Conservation (phyloP, 371 early-diverging fungal genomes). For the Amoeboradix gromovi region DNA sequence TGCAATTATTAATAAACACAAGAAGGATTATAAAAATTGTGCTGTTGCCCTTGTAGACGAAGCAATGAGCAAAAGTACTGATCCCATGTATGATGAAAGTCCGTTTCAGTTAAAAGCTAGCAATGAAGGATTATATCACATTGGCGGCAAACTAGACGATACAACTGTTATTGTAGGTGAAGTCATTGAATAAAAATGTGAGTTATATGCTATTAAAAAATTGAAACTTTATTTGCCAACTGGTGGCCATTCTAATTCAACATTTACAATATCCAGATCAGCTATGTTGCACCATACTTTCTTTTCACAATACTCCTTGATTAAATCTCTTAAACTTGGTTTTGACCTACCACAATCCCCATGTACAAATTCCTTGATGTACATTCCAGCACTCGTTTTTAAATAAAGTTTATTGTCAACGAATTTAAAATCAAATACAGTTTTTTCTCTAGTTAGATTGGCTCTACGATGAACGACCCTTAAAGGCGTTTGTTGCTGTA, state of each 20-base stretch:
- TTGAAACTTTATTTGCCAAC: background rate
- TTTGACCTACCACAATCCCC: slow-evolving; percentile 71
- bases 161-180: slow-evolving; percentile 40
- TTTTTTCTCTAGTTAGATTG: slow-evolving; percentile 35
- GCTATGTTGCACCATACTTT: slow-evolving; percentile 21
- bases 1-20: slow-evolving; percentile 7
- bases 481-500: slow-evolving; percentile 74
- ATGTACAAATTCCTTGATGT: slow-evolving; percentile 94
- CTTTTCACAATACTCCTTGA: slow-evolving; percentile 21
- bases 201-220: background rate
- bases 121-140: slow-evolving; percentile 31
- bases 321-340: slow-evolving; percentile 42
- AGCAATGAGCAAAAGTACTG: slow-evolving; percentile 46
- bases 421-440: slow-evolving; percentile 10
- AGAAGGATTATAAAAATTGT: slow-evolving; percentile 2
- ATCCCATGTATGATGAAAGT: slow-evolving; percentile 30
- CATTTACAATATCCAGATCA: slow-evolving; percentile 51
- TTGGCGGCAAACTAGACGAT: slow-evolving; percentile 58
- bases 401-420: slow-evolving; percentile 15
- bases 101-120: slow-evolving; percentile 54
- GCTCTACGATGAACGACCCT: slow-evolving; percentile 48
- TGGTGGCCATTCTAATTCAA: slow-evolving; percentile 43
- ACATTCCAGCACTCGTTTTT: slow-evolving; percentile 72
- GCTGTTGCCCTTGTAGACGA: slow-evolving; percentile 28
- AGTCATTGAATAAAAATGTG: background rate